Base-by-base conservation (phyloP, 2,329 filamentous ascomycete genomes). In the Colletotrichum siamense region DNA sequence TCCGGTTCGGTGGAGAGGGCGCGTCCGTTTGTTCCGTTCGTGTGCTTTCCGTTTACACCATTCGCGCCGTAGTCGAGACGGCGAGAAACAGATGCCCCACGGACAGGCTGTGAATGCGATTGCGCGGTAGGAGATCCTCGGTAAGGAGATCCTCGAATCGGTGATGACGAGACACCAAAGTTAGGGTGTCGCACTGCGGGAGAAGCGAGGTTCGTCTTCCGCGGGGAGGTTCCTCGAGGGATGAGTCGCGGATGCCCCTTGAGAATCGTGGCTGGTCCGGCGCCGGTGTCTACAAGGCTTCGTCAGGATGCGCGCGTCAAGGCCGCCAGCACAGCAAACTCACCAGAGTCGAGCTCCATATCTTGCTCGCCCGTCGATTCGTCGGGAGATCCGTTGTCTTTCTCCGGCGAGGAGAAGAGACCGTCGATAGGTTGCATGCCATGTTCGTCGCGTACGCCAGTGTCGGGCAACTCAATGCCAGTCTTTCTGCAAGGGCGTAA, bases 361-460 rank as follows among this genome's bases (percentile, higher is more conserved):
- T 89, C 89, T 79, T 89, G 82, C 79, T 89, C 81, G 78, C 87
- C 81, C 79, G 52, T 84, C 77, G 30, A 81, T 15, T 84, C 82
- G 5, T 82, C 79, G n/a, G 78, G 59, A 6, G 75, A 74, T 44
- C 26, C 24, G 10, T 30, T 34, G 77, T 62, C 78, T 81, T 93
- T 94, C 79, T 92, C 91, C 16, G 96, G 96, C 24, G 96, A 98
- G 10, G 96, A 98, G 85, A 98, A 98, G 79, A 99, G 92, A 79
- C 92, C 92, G 44, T 96, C 95, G 75, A 98, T 91, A 44, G 95
- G 94, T 83, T 98, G 95, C 88, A 99, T 93, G 84, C 96, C 97
- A 89, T 98, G 89, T 83, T 98, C 96, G 86, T 99, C 96, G 86
- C 95, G 94, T 77, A 93, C 88, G 69, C 95, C 95, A 71, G 89